Evolutionary conservation across 1,284 basidiomycete genomes (phyloP), one percentile per base, ranked within the genome.

Genomic region (Cutaneotrichosporon arboriforme): DNA sequence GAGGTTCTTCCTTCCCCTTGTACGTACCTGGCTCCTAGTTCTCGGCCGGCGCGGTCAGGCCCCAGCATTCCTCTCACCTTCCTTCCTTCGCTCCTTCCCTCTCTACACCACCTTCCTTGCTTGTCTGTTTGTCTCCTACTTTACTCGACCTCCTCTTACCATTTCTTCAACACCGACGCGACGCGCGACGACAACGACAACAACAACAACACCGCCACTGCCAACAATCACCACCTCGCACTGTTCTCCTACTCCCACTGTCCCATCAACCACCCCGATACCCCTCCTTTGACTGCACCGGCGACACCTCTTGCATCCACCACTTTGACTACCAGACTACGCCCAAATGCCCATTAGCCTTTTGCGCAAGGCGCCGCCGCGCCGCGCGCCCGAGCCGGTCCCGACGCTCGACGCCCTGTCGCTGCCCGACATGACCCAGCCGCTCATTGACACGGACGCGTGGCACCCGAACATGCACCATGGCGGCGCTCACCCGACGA

Each of bases 361-460:
- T 33, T 52, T 57, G 35, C 52, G 59, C 35, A 52, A 51, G n/a
- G 23, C 35, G 23, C 55, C 43, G 21, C 45, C 48, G 2, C 47
- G 40, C 17, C 48, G 51, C 34, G 41, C 36, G 39, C 43, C 42
- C 22, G 49, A 43, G 36, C 42, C 50, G 7, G 43, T 49, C 12
- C 58, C 56, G 14, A 41, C 46, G 17, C 56, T 56, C 55, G 69
- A 42, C 52, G 63, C 66, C 2, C 58, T 73, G 18, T 67, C 67
- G 4, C 52, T 71, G 36, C 70, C 70, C 4, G 68, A 70, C 48
- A 51, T 68, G 14, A 63, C 66, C 8, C 59, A 59, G 12, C 68
- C 69, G 13, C 63, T 73, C 17, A 59, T 71, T 36, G 70, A 71
- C 47, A 49, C 64, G 1, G 54, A 52, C 51, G 51, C 59, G 45